These are phyloP conservation scores for Leccinum variicolor DNA, from an alignment of 768 basidiomycete species.

Conservation along the genomic window DNA sequence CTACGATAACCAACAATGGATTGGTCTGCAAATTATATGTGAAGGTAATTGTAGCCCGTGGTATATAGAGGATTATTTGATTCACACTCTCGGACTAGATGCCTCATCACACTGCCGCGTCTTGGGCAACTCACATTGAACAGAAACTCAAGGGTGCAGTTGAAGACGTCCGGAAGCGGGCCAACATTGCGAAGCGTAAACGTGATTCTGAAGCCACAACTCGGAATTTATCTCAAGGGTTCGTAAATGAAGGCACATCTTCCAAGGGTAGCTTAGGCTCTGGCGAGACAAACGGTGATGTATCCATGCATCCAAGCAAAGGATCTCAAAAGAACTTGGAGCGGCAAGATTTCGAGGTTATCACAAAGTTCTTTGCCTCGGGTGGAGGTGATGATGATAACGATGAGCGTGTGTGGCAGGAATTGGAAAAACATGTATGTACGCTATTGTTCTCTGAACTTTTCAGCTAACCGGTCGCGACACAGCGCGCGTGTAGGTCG, in stretches of 20 bases:
- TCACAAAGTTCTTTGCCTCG: constrained; percentile 55
- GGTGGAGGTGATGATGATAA: constrained; percentile 46
- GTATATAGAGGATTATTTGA: neutral
- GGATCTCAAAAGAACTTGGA: constrained; percentile 14
- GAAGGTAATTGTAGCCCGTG: constrained; percentile 39
- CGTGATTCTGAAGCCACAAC: constrained; percentile 1
- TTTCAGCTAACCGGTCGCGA: neutral
- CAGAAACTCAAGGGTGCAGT: constrained; percentile 35
- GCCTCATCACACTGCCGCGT: constrained; percentile 51
- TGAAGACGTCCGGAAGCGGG: constrained; percentile 47
- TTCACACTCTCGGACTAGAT: constrained; percentile 40
- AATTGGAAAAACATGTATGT: constrained; percentile 45
- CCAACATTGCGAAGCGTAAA: constrained; percentile 51
- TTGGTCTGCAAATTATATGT: constrained; percentile 39
- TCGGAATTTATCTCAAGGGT: neutral
- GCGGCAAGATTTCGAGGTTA: constrained; percentile 45
- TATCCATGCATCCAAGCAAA: neutral
- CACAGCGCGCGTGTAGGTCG: constrained; percentile 40
- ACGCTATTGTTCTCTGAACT: neutral
- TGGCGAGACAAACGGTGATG: neutral
- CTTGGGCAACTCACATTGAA: constrained; percentile 47
- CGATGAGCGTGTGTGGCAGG: constrained; percentile 52
- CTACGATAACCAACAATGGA: constrained; percentile 35
- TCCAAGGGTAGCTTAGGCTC: neutral
- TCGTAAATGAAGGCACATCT: neutral